Conservation (phyloP, 2,329 filamentous ascomycete species). For the Sporothrix sp. region DNA sequence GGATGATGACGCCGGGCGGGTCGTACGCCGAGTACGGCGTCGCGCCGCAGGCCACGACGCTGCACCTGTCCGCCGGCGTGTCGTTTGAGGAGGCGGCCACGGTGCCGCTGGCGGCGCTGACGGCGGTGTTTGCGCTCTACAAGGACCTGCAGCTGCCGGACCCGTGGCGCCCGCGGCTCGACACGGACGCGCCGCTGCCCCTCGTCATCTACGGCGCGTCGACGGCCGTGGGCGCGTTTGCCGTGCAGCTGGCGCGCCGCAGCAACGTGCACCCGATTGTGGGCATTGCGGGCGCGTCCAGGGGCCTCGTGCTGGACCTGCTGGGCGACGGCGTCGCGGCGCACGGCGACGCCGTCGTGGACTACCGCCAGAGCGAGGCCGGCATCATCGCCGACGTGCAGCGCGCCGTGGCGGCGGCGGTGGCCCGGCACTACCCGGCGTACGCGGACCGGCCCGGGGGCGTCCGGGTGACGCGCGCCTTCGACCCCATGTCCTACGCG, state of each 20-base stretch:
- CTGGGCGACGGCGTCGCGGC: constrained; percentile 30
- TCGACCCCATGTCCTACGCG: constrained; percentile 41
- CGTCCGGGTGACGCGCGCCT: constrained; percentile 31
- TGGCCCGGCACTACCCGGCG: not conserved
- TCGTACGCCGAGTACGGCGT: constrained; percentile 35
- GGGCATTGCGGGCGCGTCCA: constrained; percentile 39
- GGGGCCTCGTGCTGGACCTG: constrained; percentile 34
- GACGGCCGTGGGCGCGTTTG: constrained; percentile 42
- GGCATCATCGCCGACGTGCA: constrained; percentile 31
- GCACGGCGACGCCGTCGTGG: constrained; percentile 43
- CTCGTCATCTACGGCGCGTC: constrained; percentile 37
- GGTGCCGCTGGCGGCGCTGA: constrained; percentile 35
- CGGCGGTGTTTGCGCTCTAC: constrained; percentile 32
- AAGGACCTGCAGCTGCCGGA: constrained; percentile 28
- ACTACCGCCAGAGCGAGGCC: constrained; percentile 43
- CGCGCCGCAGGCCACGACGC: constrained; percentile 31
- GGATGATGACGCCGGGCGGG: constrained; percentile 27
- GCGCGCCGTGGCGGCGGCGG: constrained; percentile 27
- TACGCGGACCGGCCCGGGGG: constrained; percentile 11
- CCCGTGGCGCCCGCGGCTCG: constrained; percentile 30
- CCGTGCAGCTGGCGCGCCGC: constrained; percentile 38
- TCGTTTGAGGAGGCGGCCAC: constrained; percentile 34
- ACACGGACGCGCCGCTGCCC: constrained; percentile 1
- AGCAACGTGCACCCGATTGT: constrained; percentile 47
- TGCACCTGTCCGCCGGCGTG: constrained; percentile 29